phyloP scores from a whole-genome alignment of 2,329 filamentous ascomycete genomes.

The Aspergillus tamarii region DNA sequence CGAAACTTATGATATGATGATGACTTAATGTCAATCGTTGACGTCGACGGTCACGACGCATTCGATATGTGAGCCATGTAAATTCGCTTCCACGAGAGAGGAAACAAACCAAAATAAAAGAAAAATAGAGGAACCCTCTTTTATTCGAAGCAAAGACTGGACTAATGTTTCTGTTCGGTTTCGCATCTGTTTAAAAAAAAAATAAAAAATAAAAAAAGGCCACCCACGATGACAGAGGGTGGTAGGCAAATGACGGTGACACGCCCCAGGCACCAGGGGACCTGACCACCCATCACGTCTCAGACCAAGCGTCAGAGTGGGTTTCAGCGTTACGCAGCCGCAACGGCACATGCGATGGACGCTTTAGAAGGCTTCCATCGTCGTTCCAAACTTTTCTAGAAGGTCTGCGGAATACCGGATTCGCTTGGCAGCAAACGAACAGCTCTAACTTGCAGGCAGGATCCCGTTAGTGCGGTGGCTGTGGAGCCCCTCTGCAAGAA shows the following conservation, averaged over 20 bases:
- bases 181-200: not conserved
- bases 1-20: constrained; percentile 7
- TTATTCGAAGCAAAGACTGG: not conserved
- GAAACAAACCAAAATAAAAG: not conserved
- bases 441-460: constrained; percentile 11
- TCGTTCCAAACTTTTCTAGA: constrained; percentile 24
- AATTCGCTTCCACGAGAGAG: not conserved
- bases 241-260: constrained; percentile 7
- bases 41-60: not conserved
- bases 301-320: constrained; percentile 10
- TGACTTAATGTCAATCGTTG: not conserved
- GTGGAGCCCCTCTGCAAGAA: constrained; percentile 17
- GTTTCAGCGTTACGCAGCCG: constrained; percentile 18
- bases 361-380: constrained; percentile 21
- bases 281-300: constrained; percentile 9
- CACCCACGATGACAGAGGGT: not conserved
- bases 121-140: not conserved
- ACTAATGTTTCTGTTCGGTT: not conserved
- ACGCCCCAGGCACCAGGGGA: constrained; percentile 17
- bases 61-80: not conserved
- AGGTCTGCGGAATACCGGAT: constrained; percentile 24
- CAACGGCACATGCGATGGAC: constrained; percentile 18
- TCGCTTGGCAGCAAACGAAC: constrained; percentile 19
- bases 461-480: constrained; percentile 23
- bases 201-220: not conserved